Conservation (phyloP, 1,284 basidiomycete species). For the Pseudozyma flocculosa region DNA sequence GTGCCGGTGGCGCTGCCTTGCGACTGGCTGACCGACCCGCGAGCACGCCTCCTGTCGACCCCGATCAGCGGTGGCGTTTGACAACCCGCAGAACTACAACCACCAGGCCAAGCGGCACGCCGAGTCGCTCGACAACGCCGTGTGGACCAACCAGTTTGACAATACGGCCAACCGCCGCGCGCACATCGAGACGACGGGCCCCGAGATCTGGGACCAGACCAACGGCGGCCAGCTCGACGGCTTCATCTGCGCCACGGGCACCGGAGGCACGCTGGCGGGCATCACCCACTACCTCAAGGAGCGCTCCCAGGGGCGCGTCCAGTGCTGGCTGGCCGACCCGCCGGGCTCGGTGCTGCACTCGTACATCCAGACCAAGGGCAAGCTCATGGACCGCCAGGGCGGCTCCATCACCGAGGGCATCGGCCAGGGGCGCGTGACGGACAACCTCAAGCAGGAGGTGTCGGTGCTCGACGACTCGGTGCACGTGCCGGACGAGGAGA, state of each 20-base stretch:
- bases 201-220: conserved; percentile 94
- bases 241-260: conserved; percentile 91
- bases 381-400: conserved; percentile 74
- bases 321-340: conserved; percentile 93
- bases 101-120: conserved; percentile 93
- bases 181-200: conserved; percentile 88
- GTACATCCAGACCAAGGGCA: conserved; percentile 75
- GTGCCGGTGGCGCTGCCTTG: no score
- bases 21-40: no score
- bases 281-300: conserved; percentile 82
- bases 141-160: conserved; percentile 99
- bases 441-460: conserved; percentile 85
- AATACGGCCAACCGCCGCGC: conserved; percentile 83
- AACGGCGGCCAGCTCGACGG: conserved; percentile 73
- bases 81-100: conserved; percentile 96
- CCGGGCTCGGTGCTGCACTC: conserved; percentile 90
- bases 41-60: no score
- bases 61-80: conserved; percentile 89
- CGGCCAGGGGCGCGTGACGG: conserved; percentile 94
- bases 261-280: conserved; percentile 92
- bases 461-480: conserved; percentile 75
- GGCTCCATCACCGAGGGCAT: conserved; percentile 97
- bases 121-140: conserved; percentile 76
- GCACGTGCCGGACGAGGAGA: conserved; percentile 83
- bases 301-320: conserved; percentile 74